phyloP scores from a whole-genome alignment of 1,139 yeast species.

The Nematodospora anomalae region DNA sequence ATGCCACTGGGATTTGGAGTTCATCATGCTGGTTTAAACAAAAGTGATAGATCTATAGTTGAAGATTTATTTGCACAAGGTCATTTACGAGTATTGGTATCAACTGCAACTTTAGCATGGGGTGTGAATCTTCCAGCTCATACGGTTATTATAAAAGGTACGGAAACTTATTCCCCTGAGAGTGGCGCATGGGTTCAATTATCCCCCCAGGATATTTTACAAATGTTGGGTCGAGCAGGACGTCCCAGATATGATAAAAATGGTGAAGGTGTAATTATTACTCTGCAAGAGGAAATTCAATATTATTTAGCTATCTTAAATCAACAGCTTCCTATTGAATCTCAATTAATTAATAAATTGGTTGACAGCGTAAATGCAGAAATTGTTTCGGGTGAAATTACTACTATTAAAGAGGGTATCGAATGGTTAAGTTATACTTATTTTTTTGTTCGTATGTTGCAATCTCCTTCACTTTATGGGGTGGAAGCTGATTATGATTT shows the following conservation, averaged over 20 bases:
- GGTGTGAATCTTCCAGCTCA: slow-evolving; percentile 98
- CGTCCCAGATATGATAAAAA: slow-evolving; percentile 89
- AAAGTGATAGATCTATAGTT: slow-evolving; percentile 70
- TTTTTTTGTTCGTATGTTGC: slow-evolving; percentile 75
- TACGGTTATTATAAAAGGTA: slow-evolving; percentile 92
- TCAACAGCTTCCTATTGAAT: slow-evolving; percentile 90
- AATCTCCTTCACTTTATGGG: slow-evolving; percentile 70
- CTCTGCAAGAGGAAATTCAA: slow-evolving; percentile 81
- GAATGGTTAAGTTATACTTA: slow-evolving; percentile 82
- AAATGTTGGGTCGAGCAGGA: slow-evolving; percentile 97
- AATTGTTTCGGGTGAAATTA: slow-evolving; percentile 70
- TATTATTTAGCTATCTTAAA: slow-evolving; percentile 86
- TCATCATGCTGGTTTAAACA: slow-evolving; percentile 90
- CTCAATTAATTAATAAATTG: slow-evolving; percentile 71
- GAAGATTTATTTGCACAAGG: slow-evolving; percentile 92
- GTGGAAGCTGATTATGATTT: slow-evolving; percentile 64
- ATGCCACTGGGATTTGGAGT: slow-evolving; percentile 79
- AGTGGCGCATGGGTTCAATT: slow-evolving; percentile 85
- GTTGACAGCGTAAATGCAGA: slow-evolving; percentile 87
- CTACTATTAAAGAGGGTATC: slow-evolving; percentile 62
- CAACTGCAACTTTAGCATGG: slow-evolving; percentile 98
- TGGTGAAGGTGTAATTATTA: slow-evolving; percentile 94
- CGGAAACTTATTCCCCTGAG: slow-evolving; percentile 91
- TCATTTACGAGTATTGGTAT: slow-evolving; percentile 74
- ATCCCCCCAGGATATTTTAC: slow-evolving; percentile 91